These are phyloP conservation scores for Pseudocercospora eumusae DNA, from an alignment of 2,329 filamentous ascomycete species.

Conservation along the genomic window DNA sequence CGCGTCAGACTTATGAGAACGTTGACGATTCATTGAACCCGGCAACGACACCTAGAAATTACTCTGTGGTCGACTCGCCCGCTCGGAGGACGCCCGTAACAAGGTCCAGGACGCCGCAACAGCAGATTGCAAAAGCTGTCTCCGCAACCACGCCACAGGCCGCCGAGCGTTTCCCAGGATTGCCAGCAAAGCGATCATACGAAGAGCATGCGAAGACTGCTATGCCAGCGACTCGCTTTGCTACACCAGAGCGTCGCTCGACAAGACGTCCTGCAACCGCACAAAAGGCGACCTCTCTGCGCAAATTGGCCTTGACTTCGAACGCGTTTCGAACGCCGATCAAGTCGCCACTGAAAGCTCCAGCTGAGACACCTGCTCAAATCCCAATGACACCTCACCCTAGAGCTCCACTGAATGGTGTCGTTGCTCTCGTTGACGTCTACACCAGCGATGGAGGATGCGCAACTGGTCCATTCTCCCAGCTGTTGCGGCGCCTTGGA, in stretches of 20 bases:
- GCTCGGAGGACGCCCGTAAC: neutral
- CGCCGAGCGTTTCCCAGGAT: slow-evolving; percentile 21
- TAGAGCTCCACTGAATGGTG: slow-evolving; percentile 36
- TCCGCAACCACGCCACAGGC: slow-evolving; percentile 7
- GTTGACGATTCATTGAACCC: neutral
- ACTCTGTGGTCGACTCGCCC: neutral
- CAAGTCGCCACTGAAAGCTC: slow-evolving; percentile 36
- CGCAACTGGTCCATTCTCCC: slow-evolving; percentile 40
- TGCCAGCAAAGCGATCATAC: slow-evolving; percentile 22
- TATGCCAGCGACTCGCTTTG: slow-evolving; percentile 33
- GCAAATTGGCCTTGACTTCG: slow-evolving; percentile 35
- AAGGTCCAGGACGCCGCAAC: neutral
- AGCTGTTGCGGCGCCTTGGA: slow-evolving; percentile 40
- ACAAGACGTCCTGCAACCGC: slow-evolving; percentile 34
- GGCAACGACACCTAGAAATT: neutral
- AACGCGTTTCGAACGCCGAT: slow-evolving; percentile 32
- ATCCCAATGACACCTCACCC: slow-evolving; percentile 43
- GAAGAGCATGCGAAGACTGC: slow-evolving; percentile 33
- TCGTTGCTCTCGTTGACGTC: slow-evolving; percentile 41
- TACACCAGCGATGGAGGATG: slow-evolving; percentile 42
- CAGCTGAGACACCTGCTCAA: slow-evolving; percentile 33
- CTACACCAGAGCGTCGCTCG: slow-evolving; percentile 29
- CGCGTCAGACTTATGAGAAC: slow-evolving; percentile 18
- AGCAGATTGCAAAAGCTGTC: neutral
- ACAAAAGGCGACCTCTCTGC: slow-evolving; percentile 34